Percentiles rank a stretch among this genome's conserved stretches.
Evolutionary conservation across 768 basidiomycete species (phyloP).

Genomic region (Leccinum pellstonianum): DNA sequence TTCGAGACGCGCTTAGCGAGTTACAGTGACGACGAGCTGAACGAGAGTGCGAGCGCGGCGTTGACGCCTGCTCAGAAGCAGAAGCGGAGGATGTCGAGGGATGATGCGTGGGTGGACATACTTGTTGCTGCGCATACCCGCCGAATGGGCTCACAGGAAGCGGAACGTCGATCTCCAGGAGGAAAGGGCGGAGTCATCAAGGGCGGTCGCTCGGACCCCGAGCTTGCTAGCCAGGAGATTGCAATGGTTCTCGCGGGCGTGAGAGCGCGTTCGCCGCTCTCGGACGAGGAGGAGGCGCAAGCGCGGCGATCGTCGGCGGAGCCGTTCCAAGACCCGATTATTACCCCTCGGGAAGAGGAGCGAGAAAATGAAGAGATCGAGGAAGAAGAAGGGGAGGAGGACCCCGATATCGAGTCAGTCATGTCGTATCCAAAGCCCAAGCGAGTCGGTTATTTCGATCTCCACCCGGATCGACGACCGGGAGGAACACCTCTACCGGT

Average conservation of each 20-base stretch:
- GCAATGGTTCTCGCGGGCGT: conserved; percentile 67
- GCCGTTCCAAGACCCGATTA: conserved; percentile 2
- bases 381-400: conserved; percentile 39
- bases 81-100: conserved; percentile 45
- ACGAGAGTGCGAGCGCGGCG: conserved; percentile 40
- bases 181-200: conserved; percentile 26
- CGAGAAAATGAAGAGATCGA: conserved; percentile 12
- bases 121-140: conserved; percentile 60
- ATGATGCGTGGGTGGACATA: conserved; percentile 90
- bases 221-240: conserved; percentile 70
- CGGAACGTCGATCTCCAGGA: conserved; percentile 30
- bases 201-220: conserved; percentile 56
- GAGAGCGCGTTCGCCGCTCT: conserved; percentile 34
- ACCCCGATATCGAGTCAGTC: conserved; percentile 46
- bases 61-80: conserved; percentile 42
- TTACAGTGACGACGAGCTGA: conserved; percentile 48
- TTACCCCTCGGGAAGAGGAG: conserved; percentile 11
- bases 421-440: conserved; percentile 35
- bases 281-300: conserved; percentile 41
- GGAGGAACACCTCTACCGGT: conserved; percentile 18
- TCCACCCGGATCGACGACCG: conserved; percentile 71
- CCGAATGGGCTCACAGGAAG: conserved; percentile 57
- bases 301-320: conserved; percentile 21
- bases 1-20: conserved; percentile 80
- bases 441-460: conserved; percentile 71